Evolutionary conservation across 2,329 filamentous ascomycete species (phyloP).

Genomic region (Sarocladium brachiariae): DNA sequence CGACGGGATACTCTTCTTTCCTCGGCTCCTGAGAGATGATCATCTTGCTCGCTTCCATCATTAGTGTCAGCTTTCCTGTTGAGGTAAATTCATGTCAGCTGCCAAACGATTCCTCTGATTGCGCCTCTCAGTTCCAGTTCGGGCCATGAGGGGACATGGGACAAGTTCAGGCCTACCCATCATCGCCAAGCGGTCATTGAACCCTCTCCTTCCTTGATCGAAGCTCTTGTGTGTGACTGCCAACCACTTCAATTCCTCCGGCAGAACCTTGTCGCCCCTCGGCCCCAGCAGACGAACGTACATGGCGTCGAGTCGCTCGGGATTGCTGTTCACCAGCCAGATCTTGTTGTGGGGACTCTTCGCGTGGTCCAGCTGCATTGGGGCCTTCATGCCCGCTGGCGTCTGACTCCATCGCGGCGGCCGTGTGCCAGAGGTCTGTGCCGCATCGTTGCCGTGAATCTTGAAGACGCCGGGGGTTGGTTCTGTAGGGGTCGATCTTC

Average conservation of each 20-base stretch:
- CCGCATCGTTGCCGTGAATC: slow-evolving; percentile 8
- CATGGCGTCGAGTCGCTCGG: slow-evolving; percentile 65
- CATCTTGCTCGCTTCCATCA: slow-evolving; percentile 32
- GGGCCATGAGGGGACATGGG: neutral
- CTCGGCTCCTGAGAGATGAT: slow-evolving; percentile 28
- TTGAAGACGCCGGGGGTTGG: slow-evolving; percentile 21
- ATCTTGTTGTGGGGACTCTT: slow-evolving; percentile 44
- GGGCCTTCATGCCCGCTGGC: slow-evolving; percentile 62
- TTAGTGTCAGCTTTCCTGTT: slow-evolving; percentile 28
- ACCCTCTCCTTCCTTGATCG: slow-evolving; percentile 87
- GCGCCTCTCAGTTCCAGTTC: neutral
- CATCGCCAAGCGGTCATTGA: slow-evolving; percentile 89
- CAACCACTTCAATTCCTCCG: slow-evolving; percentile 93
- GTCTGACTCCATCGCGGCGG: slow-evolving; percentile 64
- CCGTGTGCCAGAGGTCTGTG: neutral
- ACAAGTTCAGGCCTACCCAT: slow-evolving; percentile 61
- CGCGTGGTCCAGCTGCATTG: slow-evolving; percentile 54
- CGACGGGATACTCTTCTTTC: slow-evolving; percentile 31
- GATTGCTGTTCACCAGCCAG: slow-evolving; percentile 71
- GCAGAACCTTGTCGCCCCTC: slow-evolving; percentile 65
- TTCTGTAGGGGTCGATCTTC: slow-evolving; percentile 17
- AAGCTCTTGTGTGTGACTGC: slow-evolving; percentile 98
- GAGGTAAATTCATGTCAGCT: slow-evolving; percentile 10
- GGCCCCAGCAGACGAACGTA: slow-evolving; percentile 71
- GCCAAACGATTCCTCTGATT: neutral